Evolutionary conservation across 2,329 filamentous ascomycete species (phyloP).

Genomic region (Pseudogymnoascus destructans): DNA sequence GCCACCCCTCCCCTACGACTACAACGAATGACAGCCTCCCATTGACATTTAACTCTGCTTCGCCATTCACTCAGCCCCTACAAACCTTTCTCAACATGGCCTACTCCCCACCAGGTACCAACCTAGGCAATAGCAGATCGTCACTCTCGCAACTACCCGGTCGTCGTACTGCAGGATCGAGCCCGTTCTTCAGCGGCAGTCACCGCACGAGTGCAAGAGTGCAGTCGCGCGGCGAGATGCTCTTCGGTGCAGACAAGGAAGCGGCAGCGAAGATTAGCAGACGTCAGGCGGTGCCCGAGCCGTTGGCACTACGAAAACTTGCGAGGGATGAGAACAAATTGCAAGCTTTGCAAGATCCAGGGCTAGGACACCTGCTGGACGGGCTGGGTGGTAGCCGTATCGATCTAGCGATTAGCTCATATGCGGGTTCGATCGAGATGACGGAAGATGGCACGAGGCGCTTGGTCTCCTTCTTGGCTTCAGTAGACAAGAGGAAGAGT

Average conservation of each 20-base stretch:
- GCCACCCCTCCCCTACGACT: not conserved
- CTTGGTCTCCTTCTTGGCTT: not conserved
- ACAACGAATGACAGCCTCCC: not conserved
- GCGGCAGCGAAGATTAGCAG: not conserved
- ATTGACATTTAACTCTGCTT: not conserved
- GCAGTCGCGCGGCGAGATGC: not conserved
- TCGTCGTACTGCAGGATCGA: slow-evolving; percentile 18
- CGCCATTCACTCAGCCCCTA: not conserved
- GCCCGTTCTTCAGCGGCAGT: slow-evolving; percentile 23
- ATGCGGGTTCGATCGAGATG: not conserved
- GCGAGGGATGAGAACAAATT: not conserved
- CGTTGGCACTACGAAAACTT: not conserved
- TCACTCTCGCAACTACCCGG: slow-evolving; percentile 13
- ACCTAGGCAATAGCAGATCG: not conserved
- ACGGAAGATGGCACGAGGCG: not conserved
- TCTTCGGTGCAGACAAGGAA: not conserved
- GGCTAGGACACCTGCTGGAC: not conserved
- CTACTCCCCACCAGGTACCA: not conserved
- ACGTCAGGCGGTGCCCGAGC: not conserved
- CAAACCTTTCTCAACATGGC: not conserved
- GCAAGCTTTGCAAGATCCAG: not conserved
- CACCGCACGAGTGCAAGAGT: slow-evolving; percentile 14
- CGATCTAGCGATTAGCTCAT: not conserved
- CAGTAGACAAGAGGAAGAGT: not conserved
- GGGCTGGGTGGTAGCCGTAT: not conserved